Conservation (phyloP, 1,284 basidiomycete genomes). For the Cryptococcus sp. region DNA sequence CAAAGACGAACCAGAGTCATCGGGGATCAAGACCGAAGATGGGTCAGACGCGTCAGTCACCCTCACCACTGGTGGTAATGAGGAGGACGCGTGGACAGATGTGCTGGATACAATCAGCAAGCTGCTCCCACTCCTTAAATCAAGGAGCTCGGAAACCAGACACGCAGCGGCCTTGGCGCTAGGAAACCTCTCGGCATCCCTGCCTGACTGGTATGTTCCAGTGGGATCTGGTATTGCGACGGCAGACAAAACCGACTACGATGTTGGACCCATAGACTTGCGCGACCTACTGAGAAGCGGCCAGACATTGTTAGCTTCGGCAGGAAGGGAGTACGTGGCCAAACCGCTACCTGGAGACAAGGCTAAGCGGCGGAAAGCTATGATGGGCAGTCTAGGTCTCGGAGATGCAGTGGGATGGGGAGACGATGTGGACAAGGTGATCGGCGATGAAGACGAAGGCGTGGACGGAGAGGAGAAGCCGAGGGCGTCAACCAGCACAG, state of each 20-base stretch:
- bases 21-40: conserved; percentile 1
- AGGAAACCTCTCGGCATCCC: conserved; percentile 40
- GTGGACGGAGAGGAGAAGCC: conserved; percentile 29
- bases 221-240: neutral
- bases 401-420: conserved; percentile 45
- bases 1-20: conserved; percentile 1
- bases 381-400: conserved; percentile 49
- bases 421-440: conserved; percentile 46
- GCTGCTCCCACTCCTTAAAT: conserved; percentile 48
- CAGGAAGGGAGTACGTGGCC: conserved; percentile 47
- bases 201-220: conserved; percentile 34
- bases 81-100: conserved; percentile 52
- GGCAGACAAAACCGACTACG: neutral
- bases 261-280: conserved; percentile 29
- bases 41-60: too few species aligned
- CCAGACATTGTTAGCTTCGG: conserved; percentile 44
- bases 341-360: conserved; percentile 41
- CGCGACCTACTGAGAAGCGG: conserved; percentile 20
- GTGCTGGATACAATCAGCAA: conserved; percentile 48
- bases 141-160: conserved; percentile 49
- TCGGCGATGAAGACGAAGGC: conserved; percentile 42
- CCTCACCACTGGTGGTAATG: conserved; percentile 15
- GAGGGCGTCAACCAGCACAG: conserved; percentile 10
- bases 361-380: conserved; percentile 47
- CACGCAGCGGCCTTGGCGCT: conserved; percentile 50